Percentiles rank a stretch among this genome's conserved stretches.
Conservation (phyloP, 495 filamentous ascomycete genomes). For the Aspergillus taichungensis region DNA sequence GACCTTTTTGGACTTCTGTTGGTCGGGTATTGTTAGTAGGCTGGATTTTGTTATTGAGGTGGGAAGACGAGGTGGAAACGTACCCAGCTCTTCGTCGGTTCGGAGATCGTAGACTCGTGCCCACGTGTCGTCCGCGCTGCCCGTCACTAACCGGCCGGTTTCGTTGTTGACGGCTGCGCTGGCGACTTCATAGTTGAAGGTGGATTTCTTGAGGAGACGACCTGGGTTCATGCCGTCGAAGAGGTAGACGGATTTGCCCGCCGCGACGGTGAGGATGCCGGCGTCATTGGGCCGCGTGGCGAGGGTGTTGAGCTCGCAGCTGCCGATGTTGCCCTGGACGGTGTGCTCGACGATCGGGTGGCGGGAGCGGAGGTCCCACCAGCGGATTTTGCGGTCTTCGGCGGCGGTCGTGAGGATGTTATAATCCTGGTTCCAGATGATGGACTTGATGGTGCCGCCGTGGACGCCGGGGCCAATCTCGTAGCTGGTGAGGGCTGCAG, state of each 20-base stretch:
- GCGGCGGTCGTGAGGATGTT: conserved; percentile 83
- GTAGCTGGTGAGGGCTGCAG: conserved; percentile 48
- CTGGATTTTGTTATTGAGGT: not conserved
- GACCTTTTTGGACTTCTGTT: conserved; percentile 84
- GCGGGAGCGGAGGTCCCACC: conserved; percentile 82
- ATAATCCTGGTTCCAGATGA: conserved; percentile 82
- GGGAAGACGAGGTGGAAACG: conserved; percentile 12
- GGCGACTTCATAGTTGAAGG: conserved; percentile 73
- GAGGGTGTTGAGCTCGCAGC: conserved; percentile 71
- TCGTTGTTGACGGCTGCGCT: conserved; percentile 80
- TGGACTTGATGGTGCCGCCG: conserved; percentile 80
- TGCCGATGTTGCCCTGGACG: conserved; percentile 76
- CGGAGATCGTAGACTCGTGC: conserved; percentile 86
- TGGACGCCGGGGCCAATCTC: conserved; percentile 83
- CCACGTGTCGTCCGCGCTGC: conserved; percentile 84
- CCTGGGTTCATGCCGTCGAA: conserved; percentile 70
- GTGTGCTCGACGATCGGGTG: conserved; percentile 59
- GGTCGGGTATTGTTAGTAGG: conserved; percentile 16
- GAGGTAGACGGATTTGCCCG: conserved; percentile 87
- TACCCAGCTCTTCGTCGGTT: conserved; percentile 65
- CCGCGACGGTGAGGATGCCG: conserved; percentile 46
- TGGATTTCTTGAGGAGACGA: conserved; percentile 64
- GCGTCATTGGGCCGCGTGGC: conserved; percentile 32
- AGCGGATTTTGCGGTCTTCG: conserved; percentile 83
- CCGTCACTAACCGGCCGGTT: conserved; percentile 75